Percentiles rank a stretch among this genome's conserved stretches.
These are phyloP conservation scores for Peribolospora kevripleyi DNA, from an alignment of 768 basidiomycete species.

Conservation along the genomic window DNA sequence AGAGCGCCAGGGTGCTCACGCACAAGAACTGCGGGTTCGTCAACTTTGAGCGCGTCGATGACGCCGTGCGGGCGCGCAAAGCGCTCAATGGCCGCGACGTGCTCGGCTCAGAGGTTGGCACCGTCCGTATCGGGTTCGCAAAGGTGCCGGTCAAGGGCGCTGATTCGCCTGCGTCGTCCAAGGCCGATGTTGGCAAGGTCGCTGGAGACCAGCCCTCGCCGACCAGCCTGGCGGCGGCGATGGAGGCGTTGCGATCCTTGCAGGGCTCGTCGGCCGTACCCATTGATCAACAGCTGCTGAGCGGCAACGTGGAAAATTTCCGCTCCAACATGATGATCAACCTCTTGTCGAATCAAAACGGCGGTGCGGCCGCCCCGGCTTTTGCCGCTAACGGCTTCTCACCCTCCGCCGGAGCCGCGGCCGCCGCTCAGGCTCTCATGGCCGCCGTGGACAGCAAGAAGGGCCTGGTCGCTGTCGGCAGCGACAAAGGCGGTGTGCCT, in stretches of 20 bases:
- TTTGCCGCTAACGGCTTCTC: too few species aligned
- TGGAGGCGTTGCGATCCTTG: slow-evolving; percentile 65
- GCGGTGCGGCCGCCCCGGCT: too few species aligned
- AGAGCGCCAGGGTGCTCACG: slow-evolving; percentile 81
- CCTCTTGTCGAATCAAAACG: slow-evolving; percentile 20
- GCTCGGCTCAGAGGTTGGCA: slow-evolving; percentile 83
- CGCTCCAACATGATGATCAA: slow-evolving; percentile 70
- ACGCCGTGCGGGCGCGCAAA: slow-evolving; percentile 84
- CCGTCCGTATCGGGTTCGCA: slow-evolving; percentile 82
- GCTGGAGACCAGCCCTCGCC: slow-evolving; percentile 30
- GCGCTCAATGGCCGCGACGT: slow-evolving; percentile 89
- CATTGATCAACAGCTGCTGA: slow-evolving; percentile 76
- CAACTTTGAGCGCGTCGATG: slow-evolving; percentile 92
- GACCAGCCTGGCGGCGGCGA: slow-evolving; percentile 22
- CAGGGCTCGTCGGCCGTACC: slow-evolving; percentile 77
- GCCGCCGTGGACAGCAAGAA: not conserved
- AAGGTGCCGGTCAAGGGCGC: slow-evolving; percentile 63
- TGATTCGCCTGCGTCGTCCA: slow-evolving; percentile 2
- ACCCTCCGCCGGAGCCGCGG: not conserved
- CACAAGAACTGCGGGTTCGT: slow-evolving; percentile 86
- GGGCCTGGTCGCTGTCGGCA: slow-evolving; percentile 22
- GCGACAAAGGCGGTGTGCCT: slow-evolving; percentile 27
- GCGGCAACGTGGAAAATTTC: slow-evolving; percentile 74
- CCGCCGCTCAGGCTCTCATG: slow-evolving; percentile 4
- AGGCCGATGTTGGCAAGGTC: slow-evolving; percentile 26